These are phyloP conservation scores for Gastrolobium villosum DNA, from an alignment of 306 rosid species.

Conservation along the genomic window DNA sequence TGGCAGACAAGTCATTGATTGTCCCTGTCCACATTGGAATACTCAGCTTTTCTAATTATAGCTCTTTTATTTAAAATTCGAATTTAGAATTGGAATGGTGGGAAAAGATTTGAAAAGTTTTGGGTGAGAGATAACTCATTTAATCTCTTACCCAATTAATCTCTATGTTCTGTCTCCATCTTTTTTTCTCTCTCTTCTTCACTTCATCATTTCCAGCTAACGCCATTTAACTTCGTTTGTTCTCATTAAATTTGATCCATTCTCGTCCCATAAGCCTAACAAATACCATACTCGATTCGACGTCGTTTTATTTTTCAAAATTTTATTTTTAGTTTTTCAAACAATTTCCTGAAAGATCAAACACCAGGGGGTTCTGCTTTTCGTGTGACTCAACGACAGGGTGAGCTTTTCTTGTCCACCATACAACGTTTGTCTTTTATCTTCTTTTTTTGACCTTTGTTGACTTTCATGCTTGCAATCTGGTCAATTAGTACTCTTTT, in stretches of 20 bases:
- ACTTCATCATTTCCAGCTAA: slow-evolving; percentile 3
- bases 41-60: too few species aligned
- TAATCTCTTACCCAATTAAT: too few species aligned
- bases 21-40: too few species aligned
- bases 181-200: too few species aligned
- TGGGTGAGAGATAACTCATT: too few species aligned
- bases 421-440: not conserved
- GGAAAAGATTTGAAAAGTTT: too few species aligned
- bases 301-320: not conserved
- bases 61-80: too few species aligned
- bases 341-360: not conserved
- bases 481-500: not conserved
- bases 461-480: slow-evolving; percentile 28
- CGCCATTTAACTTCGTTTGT: not conserved
- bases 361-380: not conserved
- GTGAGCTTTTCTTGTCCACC: not conserved
- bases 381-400: not conserved
- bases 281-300: not conserved
- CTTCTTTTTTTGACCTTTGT: slow-evolving; percentile 16
- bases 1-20: too few species aligned
- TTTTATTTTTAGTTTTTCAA: not conserved
- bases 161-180: not conserved
- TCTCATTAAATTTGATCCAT: not conserved
- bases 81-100: too few species aligned
- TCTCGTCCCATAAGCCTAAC: not conserved